phyloP scores from a whole-genome alignment of 148 eudicot genomes.

The Polygonum aviculare region DNA sequence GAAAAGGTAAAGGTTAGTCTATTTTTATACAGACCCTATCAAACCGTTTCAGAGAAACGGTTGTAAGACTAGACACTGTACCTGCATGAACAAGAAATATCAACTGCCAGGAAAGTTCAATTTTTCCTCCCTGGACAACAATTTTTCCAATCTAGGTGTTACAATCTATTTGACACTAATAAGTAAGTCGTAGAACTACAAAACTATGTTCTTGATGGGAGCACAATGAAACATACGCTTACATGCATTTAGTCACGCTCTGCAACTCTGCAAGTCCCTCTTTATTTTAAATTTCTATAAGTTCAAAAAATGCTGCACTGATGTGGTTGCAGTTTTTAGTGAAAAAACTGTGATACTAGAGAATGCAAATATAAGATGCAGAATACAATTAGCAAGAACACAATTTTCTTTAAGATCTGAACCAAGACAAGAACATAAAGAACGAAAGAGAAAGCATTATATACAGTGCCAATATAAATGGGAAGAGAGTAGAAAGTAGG shows the following conservation, averaged over 20 bases:
- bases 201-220: not conserved
- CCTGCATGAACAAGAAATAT: constrained; percentile 34
- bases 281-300: not conserved
- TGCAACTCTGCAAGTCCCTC: not conserved
- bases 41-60: constrained; percentile 14
- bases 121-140: constrained; percentile 48
- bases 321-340: not conserved
- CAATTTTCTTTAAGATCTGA: not conserved
- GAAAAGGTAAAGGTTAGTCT: not conserved
- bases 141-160: constrained; percentile 45
- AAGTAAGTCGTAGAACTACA: not conserved
- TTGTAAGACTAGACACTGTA: constrained; percentile 25
- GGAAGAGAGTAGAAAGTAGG: not conserved
- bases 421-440: not conserved
- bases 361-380: not conserved
- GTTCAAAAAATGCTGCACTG: not conserved
- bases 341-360: not conserved
- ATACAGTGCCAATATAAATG: not conserved
- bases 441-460: not conserved
- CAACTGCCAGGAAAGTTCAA: constrained; percentile 45
- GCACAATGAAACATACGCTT: not conserved
- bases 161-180: constrained; percentile 14
- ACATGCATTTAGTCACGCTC: not conserved
- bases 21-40: not conserved
- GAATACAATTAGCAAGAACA: not conserved